phyloP scores from a whole-genome alignment of 2,329 filamentous ascomycete genomes.

The Neocucurbitaria cava region DNA sequence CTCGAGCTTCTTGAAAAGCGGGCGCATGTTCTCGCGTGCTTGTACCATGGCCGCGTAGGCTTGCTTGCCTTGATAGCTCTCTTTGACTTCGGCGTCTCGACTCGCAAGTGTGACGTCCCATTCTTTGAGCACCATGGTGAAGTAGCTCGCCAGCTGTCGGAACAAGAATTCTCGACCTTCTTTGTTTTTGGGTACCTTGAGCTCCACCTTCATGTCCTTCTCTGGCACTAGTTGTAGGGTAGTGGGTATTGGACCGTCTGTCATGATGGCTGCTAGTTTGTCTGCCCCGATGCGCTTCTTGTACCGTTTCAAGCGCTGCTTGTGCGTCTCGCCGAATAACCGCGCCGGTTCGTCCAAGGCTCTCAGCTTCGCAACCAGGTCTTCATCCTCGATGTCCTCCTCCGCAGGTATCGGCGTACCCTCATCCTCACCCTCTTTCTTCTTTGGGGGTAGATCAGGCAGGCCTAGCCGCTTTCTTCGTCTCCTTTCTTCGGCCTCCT shows the following conservation, averaged over 20 bases:
- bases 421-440: slow-evolving; percentile 54
- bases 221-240: slow-evolving; percentile 80
- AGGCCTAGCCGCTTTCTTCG: slow-evolving; percentile 80
- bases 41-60: slow-evolving; percentile 87
- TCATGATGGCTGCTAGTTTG: slow-evolving; percentile 57
- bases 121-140: slow-evolving; percentile 91
- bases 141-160: slow-evolving; percentile 91
- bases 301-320: slow-evolving; percentile 73
- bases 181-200: slow-evolving; percentile 67
- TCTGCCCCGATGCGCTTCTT: slow-evolving; percentile 63
- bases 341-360: slow-evolving; percentile 73
- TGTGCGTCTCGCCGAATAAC: slow-evolving; percentile 79
- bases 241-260: slow-evolving; percentile 84
- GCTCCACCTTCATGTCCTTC: slow-evolving; percentile 81
- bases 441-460: slow-evolving; percentile 70
- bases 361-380: slow-evolving; percentile 72
- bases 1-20: slow-evolving; percentile 90
- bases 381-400: slow-evolving; percentile 74
- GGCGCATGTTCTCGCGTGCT: slow-evolving; percentile 85
- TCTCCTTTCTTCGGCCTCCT: slow-evolving; percentile 73
- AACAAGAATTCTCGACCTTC: slow-evolving; percentile 75
- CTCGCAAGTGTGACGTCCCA: slow-evolving; percentile 79
- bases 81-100: slow-evolving; percentile 64
- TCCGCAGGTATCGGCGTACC: slow-evolving; percentile 50
- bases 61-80: slow-evolving; percentile 79